Evolutionary conservation across 768 basidiomycete genomes (phyloP).

Genomic region (Mycena olivaceomarginata): DNA sequence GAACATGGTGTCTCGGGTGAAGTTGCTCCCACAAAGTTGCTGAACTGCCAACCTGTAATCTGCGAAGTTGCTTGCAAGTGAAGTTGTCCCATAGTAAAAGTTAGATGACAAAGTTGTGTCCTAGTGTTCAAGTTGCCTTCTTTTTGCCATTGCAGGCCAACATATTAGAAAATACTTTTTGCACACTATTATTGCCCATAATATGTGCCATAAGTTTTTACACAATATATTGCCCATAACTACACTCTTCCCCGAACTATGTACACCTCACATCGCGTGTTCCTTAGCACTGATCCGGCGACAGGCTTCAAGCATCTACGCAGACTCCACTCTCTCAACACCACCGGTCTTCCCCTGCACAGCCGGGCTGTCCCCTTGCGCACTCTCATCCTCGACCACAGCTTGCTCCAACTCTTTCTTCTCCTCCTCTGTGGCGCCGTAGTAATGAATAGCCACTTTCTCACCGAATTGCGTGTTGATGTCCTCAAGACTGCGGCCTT

Average conservation of each 20-base stretch:
- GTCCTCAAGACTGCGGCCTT: constrained; percentile 16
- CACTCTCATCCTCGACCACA: constrained; percentile 12
- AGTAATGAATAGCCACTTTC: constrained; percentile 17
- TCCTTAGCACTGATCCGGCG: constrained; percentile 7
- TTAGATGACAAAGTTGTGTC: constrained; percentile 6
- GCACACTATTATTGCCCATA: constrained; percentile 17
- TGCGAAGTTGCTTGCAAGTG: not conserved
- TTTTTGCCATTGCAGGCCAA: not conserved
- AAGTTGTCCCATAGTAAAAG: constrained; percentile 8
- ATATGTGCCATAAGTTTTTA: not conserved
- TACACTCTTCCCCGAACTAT: constrained; percentile 15
- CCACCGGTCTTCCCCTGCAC: constrained; percentile 13
- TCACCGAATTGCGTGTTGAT: constrained; percentile 15
- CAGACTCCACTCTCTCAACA: constrained; percentile 16
- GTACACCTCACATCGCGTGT: constrained; percentile 8
- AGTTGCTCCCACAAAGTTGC: constrained; percentile 12
- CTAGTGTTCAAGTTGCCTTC: constrained; percentile 13
- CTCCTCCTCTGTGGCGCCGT: constrained; percentile 15
- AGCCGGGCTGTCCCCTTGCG: constrained; percentile 7
- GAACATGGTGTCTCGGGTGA: constrained; percentile 6
- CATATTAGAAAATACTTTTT: constrained; percentile 16
- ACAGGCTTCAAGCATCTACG: constrained; percentile 15
- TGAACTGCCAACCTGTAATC: constrained; percentile 5
- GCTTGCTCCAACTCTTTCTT: constrained; percentile 16
- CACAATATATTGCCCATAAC: constrained; percentile 8